Evolutionary conservation across 2,329 filamentous ascomycete genomes (phyloP).

Genomic region (Penicillium sp.): DNA sequence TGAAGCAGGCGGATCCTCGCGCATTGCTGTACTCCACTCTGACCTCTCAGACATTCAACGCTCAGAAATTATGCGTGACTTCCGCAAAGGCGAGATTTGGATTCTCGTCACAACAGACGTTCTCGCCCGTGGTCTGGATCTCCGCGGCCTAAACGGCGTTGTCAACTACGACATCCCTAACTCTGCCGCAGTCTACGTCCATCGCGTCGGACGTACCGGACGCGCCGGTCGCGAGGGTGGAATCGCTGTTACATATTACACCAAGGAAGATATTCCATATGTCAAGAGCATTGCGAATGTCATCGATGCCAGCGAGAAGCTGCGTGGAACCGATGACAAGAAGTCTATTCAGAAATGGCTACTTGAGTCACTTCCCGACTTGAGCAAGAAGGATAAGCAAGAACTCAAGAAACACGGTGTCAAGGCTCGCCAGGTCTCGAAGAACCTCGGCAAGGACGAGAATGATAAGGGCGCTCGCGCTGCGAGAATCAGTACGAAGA

Average conservation of each 20-base stretch:
- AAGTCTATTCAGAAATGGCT: constrained; percentile 77
- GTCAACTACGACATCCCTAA: constrained; percentile 97
- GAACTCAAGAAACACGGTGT: constrained; percentile 79
- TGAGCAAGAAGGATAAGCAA: constrained; percentile 80
- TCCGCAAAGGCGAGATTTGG: constrained; percentile 92
- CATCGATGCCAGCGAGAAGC: constrained; percentile 76
- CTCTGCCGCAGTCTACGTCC: constrained; percentile 86
- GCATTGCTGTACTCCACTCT: constrained; percentile 88
- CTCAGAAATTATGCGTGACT: constrained; percentile 79
- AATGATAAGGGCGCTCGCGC: constrained; percentile 38
- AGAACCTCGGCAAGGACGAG: constrained; percentile 43
- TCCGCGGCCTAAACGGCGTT: constrained; percentile 90
- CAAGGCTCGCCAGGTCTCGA: constrained; percentile 59
- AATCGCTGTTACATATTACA: constrained; percentile 90
- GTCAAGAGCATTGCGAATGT: constrained; percentile 92
- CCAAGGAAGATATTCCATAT: constrained; percentile 86
- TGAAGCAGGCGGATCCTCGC: constrained; percentile 76
- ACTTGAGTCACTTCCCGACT: constrained; percentile 77
- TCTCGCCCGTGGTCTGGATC: constrained; percentile 87
- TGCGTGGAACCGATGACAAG: constrained; percentile 53
- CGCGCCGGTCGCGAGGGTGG: constrained; percentile 84
- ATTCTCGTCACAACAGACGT: constrained; percentile 94
- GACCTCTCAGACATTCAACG: constrained; percentile 74
- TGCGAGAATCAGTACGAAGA: constrained; percentile 68
- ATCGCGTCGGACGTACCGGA: constrained; percentile 88